These are phyloP conservation scores for Misopates orontium DNA, from an alignment of 257 asterid genomes.

Conservation along the genomic window DNA sequence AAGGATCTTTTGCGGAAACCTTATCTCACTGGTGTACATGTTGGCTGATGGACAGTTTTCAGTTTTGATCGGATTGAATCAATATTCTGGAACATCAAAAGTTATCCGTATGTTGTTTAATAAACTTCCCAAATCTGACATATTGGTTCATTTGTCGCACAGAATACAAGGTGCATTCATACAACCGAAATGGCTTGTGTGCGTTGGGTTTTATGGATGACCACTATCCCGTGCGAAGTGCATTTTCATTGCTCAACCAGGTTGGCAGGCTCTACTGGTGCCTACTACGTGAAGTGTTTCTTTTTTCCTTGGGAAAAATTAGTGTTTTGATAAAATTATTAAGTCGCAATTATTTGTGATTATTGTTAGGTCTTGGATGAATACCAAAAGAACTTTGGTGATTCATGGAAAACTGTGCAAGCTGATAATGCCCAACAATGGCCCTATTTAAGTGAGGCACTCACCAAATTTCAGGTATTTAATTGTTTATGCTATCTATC, in stretches of 20 bases:
- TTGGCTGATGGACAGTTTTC: neutral
- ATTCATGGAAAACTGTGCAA: slow-evolving; percentile 71
- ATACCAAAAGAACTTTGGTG: slow-evolving; percentile 80
- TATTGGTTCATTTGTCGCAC: neutral
- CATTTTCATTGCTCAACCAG: slow-evolving; percentile 88
- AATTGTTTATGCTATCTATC: slow-evolving; percentile 3
- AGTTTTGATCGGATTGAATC: neutral
- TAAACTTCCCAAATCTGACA: neutral
- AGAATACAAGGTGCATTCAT: slow-evolving; percentile 89
- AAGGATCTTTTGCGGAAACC: no score
- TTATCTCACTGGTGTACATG: no score
- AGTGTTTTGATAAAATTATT: neutral
- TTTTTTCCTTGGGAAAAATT: neutral
- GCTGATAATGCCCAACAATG: slow-evolving; percentile 67
- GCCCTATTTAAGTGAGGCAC: slow-evolving; percentile 76
- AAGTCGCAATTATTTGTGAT: neutral
- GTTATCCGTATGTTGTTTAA: neutral
- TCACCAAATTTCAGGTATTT: slow-evolving; percentile 57
- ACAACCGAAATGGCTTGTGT: slow-evolving; percentile 77
- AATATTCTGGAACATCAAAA: neutral
- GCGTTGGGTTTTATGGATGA: slow-evolving; percentile 93
- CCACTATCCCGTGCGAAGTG: slow-evolving; percentile 88
- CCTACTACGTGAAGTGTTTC: neutral
- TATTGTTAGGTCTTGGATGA: slow-evolving; percentile 73
- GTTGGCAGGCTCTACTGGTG: slow-evolving; percentile 31